Evolutionary conservation across 2,329 filamentous ascomycete species (phyloP).

Genomic region (Venturia oleaginea): DNA sequence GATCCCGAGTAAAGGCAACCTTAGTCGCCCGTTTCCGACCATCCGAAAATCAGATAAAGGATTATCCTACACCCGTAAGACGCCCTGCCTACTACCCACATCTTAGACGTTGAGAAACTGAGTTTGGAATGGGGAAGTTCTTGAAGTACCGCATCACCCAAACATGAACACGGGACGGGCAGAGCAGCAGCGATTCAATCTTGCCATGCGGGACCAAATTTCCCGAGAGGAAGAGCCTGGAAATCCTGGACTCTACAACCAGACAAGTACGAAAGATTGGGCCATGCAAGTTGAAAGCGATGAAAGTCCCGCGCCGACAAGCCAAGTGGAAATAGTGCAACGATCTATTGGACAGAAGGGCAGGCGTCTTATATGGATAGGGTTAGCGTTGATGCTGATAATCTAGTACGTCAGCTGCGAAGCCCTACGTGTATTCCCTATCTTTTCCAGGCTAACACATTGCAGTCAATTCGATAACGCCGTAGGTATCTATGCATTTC

Average conservation of each 20-base stretch:
- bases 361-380: background rate
- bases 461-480: slow-evolving; percentile 2
- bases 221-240: background rate
- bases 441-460: background rate
- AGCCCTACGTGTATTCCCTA: no score
- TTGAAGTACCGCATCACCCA: background rate
- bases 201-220: background rate
- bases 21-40: no score
- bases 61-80: no score
- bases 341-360: background rate
- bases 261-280: background rate
- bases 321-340: background rate
- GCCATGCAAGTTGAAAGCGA: background rate
- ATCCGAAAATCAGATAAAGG: no score
- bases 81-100: background rate
- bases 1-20: no score
- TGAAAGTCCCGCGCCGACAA: background rate
- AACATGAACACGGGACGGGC: background rate
- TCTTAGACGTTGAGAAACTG: background rate
- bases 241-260: background rate
- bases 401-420: slow-evolving; percentile 14
- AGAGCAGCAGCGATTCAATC: background rate
- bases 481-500: slow-evolving; percentile 20
- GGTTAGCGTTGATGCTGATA: slow-evolving; percentile 16
- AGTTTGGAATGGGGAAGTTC: background rate